Evolutionary conservation across 208 protist genomes (phyloP), one percentile per base, ranked within the genome.

Genomic region (Trypanosoma caninum): DNA sequence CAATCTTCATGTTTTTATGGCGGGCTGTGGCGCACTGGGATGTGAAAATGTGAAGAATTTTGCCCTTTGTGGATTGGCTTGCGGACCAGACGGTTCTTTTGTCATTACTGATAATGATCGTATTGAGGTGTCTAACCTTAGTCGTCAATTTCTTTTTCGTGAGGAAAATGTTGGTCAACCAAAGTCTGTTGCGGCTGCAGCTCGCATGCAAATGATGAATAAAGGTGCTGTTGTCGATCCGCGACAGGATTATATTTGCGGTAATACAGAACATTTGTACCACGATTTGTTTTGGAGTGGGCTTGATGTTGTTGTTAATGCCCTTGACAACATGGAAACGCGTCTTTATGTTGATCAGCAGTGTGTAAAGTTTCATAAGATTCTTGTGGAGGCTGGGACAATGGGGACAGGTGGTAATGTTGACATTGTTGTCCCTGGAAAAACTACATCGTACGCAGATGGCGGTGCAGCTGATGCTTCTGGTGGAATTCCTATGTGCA

Each of bases 41-140:
- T 99, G 98, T 73, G 99, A 99, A 74, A 94, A 98, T 69, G 82
- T 99, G 45, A 99, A 99, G 67, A 99, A 98, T 76, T 99, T 92
- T 66, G 98, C 99, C n/a, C 77, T 99, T 33, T 99, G 99, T 94
- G 99, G 99, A 58, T 74, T 98, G 59, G 82, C 84, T 30, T 96
- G 87, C 65, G 84, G 80, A n/a, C 20, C 45, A 27, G 73, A 62
- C 54, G 94, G 94, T 22, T 73, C 79, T 7, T 61, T 99, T 11
- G 77, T 87, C 27, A 88, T 99, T 8, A 99, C 99, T 5, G 99
- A 99, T 82, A 99, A 99, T 85, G 99, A 99, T 71, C 93, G 87
- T 23, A 99, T 99, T 69, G 99, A 99, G 74, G 97, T 98, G 59
- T 99, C 95, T 11, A 99, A 99, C 78, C 85, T 99, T 6, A 99